phyloP scores from a whole-genome alignment of 179 eudicot species.

The Vitellaria paradoxa region DNA sequence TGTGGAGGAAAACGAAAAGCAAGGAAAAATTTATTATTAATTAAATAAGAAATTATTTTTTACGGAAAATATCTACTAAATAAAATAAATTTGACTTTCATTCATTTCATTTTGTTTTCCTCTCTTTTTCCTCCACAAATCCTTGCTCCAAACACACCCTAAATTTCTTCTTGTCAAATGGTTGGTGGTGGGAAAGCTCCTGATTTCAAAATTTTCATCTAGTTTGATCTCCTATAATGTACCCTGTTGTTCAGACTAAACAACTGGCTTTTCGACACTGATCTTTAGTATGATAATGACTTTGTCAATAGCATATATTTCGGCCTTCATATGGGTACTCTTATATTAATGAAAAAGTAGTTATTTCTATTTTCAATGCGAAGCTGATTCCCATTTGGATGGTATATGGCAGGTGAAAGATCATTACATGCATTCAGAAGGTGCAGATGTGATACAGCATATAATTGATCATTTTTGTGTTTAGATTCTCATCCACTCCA shows the following conservation, averaged over 20 bases:
- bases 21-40: too few relatives aligned
- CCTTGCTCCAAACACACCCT: too few relatives aligned
- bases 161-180: background rate
- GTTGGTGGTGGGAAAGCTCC: background rate
- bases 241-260: background rate
- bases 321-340: background rate
- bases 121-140: too few relatives aligned
- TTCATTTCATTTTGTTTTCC: too few relatives aligned
- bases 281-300: background rate
- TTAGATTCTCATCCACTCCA: conserved; percentile 16
- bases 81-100: too few relatives aligned
- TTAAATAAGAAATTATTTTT: too few relatives aligned
- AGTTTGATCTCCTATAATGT: background rate
- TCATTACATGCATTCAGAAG: conserved; percentile 69
- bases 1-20: too few relatives aligned
- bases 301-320: background rate
- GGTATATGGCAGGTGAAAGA: conserved; percentile 71
- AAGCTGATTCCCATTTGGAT: conserved; percentile 1
- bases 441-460: conserved; percentile 92
- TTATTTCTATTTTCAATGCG: background rate
- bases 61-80: too few relatives aligned
- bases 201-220: background rate
- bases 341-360: background rate
- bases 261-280: background rate
- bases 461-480: conserved; percentile 83